Evolutionary conservation across 768 basidiomycete genomes (phyloP).

Genomic region (Hirschioporus abietinus): DNA sequence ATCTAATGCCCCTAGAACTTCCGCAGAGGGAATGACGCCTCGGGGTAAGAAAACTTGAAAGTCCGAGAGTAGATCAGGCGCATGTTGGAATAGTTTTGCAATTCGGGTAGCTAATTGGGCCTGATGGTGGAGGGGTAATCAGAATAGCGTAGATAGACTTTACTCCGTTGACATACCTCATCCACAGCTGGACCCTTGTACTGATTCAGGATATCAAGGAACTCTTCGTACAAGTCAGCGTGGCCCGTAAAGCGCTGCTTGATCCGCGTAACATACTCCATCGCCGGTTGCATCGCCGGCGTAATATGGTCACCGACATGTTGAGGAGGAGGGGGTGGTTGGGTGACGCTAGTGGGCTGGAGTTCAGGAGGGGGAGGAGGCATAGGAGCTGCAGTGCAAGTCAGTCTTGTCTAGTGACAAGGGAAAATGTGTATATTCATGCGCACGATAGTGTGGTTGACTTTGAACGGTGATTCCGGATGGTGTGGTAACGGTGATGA

Average conservation of each 20-base stretch:
- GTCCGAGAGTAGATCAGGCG: conserved; percentile 66
- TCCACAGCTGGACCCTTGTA: conserved; percentile 58
- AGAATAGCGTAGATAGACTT: conserved; percentile 24
- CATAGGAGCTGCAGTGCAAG: background rate
- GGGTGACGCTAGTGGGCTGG: conserved; percentile 10
- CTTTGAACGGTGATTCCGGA: conserved; percentile 56
- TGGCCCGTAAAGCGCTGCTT: conserved; percentile 75
- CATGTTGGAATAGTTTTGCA: conserved; percentile 65
- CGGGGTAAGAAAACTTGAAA: conserved; percentile 70
- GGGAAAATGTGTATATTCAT: background rate
- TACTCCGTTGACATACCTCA: conserved; percentile 49
- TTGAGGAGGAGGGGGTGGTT: conserved; percentile 1
- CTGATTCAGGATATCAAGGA: conserved; percentile 67
- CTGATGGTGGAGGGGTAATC: conserved; percentile 26
- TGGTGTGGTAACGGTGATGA: conserved; percentile 77
- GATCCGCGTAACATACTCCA: conserved; percentile 95
- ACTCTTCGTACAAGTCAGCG: conserved; percentile 77
- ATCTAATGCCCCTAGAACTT: conserved; percentile 1
- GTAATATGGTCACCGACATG: conserved; percentile 28
- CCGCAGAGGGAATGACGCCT: background rate
- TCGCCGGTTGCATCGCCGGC: conserved; percentile 67
- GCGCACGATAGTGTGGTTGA: background rate
- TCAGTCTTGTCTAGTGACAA: background rate
- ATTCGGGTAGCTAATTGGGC: conserved; percentile 68
- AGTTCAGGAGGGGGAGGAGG: conserved; percentile 1